Percentiles rank a stretch among this genome's conserved stretches.
Evolutionary conservation across 2,329 filamentous ascomycete genomes (phyloP).

Genomic region (Colletotrichum liaoningense): DNA sequence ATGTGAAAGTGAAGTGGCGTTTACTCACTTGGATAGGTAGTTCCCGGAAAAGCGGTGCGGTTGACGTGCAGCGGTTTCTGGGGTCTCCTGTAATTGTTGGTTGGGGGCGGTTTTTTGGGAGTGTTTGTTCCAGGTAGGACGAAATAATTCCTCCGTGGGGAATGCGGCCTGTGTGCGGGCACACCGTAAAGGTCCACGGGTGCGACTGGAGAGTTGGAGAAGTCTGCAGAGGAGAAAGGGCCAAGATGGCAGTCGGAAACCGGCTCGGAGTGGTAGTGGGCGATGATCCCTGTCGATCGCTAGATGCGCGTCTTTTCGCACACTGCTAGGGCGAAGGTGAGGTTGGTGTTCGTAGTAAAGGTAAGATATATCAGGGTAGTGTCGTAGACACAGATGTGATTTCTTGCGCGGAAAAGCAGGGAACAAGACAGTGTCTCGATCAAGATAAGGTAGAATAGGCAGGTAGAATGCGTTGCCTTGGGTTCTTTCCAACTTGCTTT

Average conservation of each 20-base stretch:
- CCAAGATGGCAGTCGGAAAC: slow-evolving; percentile 30
- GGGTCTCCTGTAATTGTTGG: neutral
- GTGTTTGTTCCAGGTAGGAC: neutral
- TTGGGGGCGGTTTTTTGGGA: neutral
- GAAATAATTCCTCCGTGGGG: neutral
- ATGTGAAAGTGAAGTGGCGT: neutral
- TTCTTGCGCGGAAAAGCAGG: neutral
- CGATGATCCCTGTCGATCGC: slow-evolving; percentile 24
- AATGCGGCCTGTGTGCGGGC: neutral
- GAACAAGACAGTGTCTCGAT: neutral
- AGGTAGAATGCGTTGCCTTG: neutral
- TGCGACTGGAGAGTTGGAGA: slow-evolving; percentile 1
- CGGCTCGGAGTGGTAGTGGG: slow-evolving; percentile 23
- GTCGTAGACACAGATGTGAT: neutral
- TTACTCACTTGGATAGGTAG: neutral
- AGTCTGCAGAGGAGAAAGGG: neutral
- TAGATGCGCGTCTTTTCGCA: slow-evolving; percentile 4
- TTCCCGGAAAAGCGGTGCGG: neutral
- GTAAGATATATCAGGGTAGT: neutral
- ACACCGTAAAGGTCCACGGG: neutral
- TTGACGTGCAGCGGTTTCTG: slow-evolving; percentile 11
- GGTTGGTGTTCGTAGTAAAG: neutral
- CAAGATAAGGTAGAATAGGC: neutral
- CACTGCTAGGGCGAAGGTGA: neutral
- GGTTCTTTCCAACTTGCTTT: neutral